Evolutionary conservation across 768 basidiomycete species (phyloP).

Genomic region (Tylopilus subfusipes): DNA sequence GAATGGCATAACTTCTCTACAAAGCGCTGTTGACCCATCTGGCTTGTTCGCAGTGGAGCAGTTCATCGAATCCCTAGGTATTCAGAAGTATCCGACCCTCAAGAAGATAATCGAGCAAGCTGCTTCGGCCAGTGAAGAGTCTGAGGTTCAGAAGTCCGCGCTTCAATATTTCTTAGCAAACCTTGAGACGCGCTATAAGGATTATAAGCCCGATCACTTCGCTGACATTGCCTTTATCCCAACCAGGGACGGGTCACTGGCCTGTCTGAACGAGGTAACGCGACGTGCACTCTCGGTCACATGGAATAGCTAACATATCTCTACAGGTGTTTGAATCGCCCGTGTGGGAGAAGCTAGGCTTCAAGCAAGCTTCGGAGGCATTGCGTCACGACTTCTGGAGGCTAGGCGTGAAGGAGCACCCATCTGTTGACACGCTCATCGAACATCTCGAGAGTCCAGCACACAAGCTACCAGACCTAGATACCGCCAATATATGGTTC

Average conservation of each 20-base stretch:
- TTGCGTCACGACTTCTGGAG: conserved; percentile 5
- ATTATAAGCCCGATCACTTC: conserved; percentile 9
- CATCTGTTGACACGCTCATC: background rate
- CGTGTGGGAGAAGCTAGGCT: conserved; percentile 9
- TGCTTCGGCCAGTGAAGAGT: background rate
- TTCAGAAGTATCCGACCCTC: conserved; percentile 1
- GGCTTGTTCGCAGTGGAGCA: background rate
- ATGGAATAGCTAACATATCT: background rate
- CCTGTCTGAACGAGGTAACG: conserved; percentile 7
- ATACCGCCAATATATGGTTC: no score
- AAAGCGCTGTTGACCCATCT: background rate
- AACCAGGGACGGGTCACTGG: conserved; percentile 1
- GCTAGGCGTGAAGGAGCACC: conserved; percentile 9
- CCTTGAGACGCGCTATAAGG: conserved; percentile 2
- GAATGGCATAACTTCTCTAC: background rate
- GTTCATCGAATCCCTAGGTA: conserved; percentile 5
- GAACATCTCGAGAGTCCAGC: no score
- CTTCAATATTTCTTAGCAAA: conserved; percentile 11
- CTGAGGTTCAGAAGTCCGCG: conserved; percentile 1
- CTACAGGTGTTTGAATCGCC: conserved; percentile 6
- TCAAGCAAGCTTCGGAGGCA: conserved; percentile 1
- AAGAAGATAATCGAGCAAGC: conserved; percentile 5
- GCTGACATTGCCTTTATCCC: conserved; percentile 13
- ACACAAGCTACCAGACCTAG: no score
- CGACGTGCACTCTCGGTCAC: no score